A percentile compares a stretch with the other conserved stretches of the same genome.
Conservation (phyloP, 1,284 basidiomycete genomes). For the Entoloma clypeatum region DNA sequence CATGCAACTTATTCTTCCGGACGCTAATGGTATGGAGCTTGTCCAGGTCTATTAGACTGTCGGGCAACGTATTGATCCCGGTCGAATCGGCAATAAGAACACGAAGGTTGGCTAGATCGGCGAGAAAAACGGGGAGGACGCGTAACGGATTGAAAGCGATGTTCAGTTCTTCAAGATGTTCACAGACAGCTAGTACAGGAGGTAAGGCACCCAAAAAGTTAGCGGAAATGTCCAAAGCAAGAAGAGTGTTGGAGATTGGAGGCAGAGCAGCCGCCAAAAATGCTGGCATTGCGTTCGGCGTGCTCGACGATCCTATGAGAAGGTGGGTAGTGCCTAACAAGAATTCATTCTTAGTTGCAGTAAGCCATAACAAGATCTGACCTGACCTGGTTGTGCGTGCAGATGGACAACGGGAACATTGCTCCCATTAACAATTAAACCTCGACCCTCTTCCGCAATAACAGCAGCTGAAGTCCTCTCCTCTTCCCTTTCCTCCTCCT, state of each 20-base stretch:
- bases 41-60: conserved; percentile 62
- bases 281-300: conserved; percentile 70
- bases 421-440: conserved; percentile 71
- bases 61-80: conserved; percentile 71
- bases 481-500: conserved; percentile 55
- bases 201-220: conserved; percentile 84
- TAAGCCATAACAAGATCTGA: conserved; percentile 14
- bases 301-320: conserved; percentile 72
- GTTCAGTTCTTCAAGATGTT: conserved; percentile 89
- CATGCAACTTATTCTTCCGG: conserved; percentile 82
- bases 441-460: conserved; percentile 77
- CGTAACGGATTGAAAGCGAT: conserved; percentile 87
- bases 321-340: conserved; percentile 82
- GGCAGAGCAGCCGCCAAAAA: conserved; percentile 71
- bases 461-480: conserved; percentile 73
- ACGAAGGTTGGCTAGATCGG: conserved; percentile 71
- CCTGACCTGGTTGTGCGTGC: conserved; percentile 65
- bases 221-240: conserved; percentile 87
- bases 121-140: conserved; percentile 79
- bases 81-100: conserved; percentile 90
- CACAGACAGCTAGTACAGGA: conserved; percentile 71
- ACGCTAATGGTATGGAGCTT: conserved; percentile 85
- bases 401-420: conserved; percentile 57
- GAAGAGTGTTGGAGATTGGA: conserved; percentile 68
- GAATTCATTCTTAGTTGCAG: conserved; percentile 8